Base-by-base conservation (phyloP, 2,329 filamentous ascomycete species). In the Sporothrix variecibatus region DNA sequence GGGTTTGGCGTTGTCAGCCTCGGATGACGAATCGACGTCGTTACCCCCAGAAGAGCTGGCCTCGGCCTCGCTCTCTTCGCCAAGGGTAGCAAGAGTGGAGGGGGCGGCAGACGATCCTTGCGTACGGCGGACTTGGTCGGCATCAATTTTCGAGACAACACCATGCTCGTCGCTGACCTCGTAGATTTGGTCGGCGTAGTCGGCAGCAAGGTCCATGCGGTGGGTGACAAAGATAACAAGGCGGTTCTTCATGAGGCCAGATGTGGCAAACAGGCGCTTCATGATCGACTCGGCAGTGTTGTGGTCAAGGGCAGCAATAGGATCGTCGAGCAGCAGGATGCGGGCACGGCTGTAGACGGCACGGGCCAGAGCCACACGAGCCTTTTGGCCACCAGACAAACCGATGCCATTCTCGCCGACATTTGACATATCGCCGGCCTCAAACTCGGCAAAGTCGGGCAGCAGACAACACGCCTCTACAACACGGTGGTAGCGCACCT, bases 141-240 rank as follows among this genome's bases (percentile, higher is more conserved):
- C 58, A 31, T 76, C 76, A 0, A 75, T 53, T 12, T 75, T 53
- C 1, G 70, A 31, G 9, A 88, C 81, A 1, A 88, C 81, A 60
- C 81, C 84, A 3, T 81, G 83, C 0, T 92, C 92, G 49, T 91
- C 85, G 0, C 86, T 81, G 11, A 97, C 86, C 73, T 94, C 89
- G 11, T 97, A 83, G 20, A 94, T 87, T 78, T 96, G 92, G 68
- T 91, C 85, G 1, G 94, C 93, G 60, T 94, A 85, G n/a, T 88
- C 86, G 26, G 89, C 87, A 75, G 94, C 93, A 11, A 97, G 84
- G 75, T 95, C 91, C n/a, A 95, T 91, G 51, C 91, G 87, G 80
- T 94, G 92, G 0, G 94, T 94, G 67, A 95, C 93, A 58, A 94
- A 89, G n/a, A 96, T 88, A 0, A 93, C 91, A 0, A 92, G 93